Evolutionary conservation across 495 filamentous ascomycete genomes (phyloP), one percentile per base, ranked within the genome.

Genomic region (Penicillium verhagenii): DNA sequence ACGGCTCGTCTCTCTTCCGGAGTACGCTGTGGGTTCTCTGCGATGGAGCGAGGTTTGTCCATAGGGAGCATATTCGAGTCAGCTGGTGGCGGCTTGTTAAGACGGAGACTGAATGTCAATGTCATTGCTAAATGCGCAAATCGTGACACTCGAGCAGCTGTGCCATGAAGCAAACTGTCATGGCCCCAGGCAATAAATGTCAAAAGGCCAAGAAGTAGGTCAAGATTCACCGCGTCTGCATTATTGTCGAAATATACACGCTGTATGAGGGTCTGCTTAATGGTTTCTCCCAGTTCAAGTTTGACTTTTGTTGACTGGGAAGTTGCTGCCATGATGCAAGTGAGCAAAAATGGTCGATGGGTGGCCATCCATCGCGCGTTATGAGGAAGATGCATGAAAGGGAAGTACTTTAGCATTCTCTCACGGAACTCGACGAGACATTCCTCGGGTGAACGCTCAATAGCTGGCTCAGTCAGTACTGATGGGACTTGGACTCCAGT

Each of bases 181-280:
- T 65, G 50, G 10, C 59, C 54, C 74, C 76, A 78, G 9, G 61
- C 63, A 37, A 74, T 45, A 33, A 70, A 68, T 1, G 66, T 64
- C 8, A 83, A 44, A 6, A 83, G 48, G 11, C 73, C 78, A 20
- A 79, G 66, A 6, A 83, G 69, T 25, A 83, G 64, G 47, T 82
- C 80, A 2, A 82, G 56, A 18, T 50, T 54, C 9, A 60, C 44
- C 8, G 44, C 31, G 42, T 56, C 70, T 50, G 72, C 74, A 9
- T 76, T 68, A 21, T 67, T 63, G 11, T 79, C 69, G 6, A 79
- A 52, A 6, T 79, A 59, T 42, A 78, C 70, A 45, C 71, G 69
- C 13, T 77, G 66, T 3, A 70, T 71, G 1, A 79, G 1, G 2
- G 67, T 69, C 47, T 52, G 63, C 62, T 71, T 71, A 54, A 72